phyloP scores from a whole-genome alignment of 1,284 basidiomycete species.

The Puccinia sorghi region DNA sequence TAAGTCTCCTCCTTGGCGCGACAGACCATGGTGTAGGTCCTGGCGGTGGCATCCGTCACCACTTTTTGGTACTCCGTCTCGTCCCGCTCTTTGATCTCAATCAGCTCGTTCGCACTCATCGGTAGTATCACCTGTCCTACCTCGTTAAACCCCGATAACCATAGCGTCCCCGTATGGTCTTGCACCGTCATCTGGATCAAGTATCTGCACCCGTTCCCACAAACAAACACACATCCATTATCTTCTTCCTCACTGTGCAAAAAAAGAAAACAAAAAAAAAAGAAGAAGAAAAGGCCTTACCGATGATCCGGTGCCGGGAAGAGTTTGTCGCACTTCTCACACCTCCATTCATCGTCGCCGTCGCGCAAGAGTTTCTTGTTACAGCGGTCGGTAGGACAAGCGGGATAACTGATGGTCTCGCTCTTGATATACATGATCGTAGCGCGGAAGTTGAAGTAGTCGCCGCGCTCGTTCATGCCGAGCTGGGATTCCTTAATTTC shows the following conservation, averaged over 20 bases:
- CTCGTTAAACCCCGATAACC: slow-evolving; percentile 96
- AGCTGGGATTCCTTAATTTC: slow-evolving; percentile 79
- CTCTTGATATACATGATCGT: slow-evolving; percentile 86
- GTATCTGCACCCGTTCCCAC: slow-evolving; percentile 66
- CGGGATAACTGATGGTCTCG: slow-evolving; percentile 86
- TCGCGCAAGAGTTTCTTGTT: slow-evolving; percentile 85
- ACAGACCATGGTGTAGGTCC: slow-evolving; percentile 33
- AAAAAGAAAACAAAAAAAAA: no score
- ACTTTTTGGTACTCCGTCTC: slow-evolving; percentile 19
- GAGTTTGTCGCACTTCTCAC: slow-evolving; percentile 86
- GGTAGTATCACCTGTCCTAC: slow-evolving; percentile 73
- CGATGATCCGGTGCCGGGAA: slow-evolving; percentile 77
- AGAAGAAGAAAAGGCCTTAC: slow-evolving; percentile 62
- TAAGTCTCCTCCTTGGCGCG: slow-evolving; percentile 44
- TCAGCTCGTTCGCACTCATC: slow-evolving; percentile 76
- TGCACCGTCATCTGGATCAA: slow-evolving; percentile 84
- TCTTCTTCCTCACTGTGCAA: not conserved
- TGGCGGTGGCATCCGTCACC: slow-evolving; percentile 27
- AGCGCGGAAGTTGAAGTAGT: slow-evolving; percentile 79
- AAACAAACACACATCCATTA: not conserved
- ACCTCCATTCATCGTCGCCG: slow-evolving; percentile 71
- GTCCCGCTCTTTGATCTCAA: slow-evolving; percentile 28
- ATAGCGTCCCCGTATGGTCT: slow-evolving; percentile 83
- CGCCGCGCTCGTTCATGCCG: slow-evolving; percentile 75
- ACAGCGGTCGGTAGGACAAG: slow-evolving; percentile 78